Conservation (phyloP, 768 basidiomycete species). For the Mycena alexandri region DNA sequence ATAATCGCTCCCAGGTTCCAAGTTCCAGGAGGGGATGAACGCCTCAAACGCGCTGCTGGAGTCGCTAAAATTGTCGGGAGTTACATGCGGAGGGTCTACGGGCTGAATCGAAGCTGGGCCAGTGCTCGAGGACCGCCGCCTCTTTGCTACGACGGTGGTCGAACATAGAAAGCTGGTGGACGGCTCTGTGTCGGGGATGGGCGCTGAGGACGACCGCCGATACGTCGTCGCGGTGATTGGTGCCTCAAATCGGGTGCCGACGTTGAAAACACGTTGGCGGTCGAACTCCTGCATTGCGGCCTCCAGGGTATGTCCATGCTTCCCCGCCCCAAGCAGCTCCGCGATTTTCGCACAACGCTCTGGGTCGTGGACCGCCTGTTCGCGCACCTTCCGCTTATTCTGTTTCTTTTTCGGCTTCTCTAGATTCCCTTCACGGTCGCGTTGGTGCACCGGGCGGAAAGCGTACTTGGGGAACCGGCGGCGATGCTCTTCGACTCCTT, state of each 20-base stretch:
- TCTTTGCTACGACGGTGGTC: background rate
- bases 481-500: conserved; percentile 78
- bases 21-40: background rate
- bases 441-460: conserved; percentile 64
- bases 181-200: conserved; percentile 41
- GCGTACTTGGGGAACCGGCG: conserved; percentile 81
- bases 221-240: conserved; percentile 62
- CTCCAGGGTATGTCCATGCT: conserved; percentile 69
- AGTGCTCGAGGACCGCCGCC: conserved; percentile 15
- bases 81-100: background rate
- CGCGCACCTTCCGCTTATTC: conserved; percentile 68
- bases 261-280: conserved; percentile 54
- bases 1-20: background rate
- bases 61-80: background rate
- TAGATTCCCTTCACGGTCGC: conserved; percentile 57
- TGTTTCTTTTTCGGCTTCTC: conserved; percentile 52
- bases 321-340: conserved; percentile 72
- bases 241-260: conserved; percentile 62
- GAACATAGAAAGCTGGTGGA: background rate
- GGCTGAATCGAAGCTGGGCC: background rate
- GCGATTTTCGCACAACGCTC: conserved; percentile 78
- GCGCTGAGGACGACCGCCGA: conserved; percentile 61
- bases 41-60: background rate
- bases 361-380: conserved; percentile 53
- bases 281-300: conserved; percentile 70